Percentiles rank a stretch among this genome's conserved stretches.
Conservation (phyloP, 176 grass and related monocot species). For the Chrysopogon serrulatus region DNA sequence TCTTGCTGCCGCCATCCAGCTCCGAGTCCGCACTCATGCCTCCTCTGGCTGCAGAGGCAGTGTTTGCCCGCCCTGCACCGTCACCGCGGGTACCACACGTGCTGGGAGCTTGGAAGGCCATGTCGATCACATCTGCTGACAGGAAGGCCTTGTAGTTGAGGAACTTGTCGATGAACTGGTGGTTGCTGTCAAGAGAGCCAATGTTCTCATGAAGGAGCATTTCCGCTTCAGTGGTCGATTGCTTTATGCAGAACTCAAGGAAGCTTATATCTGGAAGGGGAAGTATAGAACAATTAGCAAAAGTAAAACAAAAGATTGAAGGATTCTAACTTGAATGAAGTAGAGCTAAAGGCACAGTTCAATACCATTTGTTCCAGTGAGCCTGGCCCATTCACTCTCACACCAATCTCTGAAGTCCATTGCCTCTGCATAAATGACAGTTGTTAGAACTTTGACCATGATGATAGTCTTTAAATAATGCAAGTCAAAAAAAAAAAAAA, state of each 20-base stretch:
- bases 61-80: not conserved
- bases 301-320: not conserved
- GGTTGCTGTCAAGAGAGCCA: slow-evolving; percentile 66
- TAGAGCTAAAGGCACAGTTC: slow-evolving; percentile 16
- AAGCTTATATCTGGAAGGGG: slow-evolving; percentile 70
- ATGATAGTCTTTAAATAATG: slow-evolving; percentile 2
- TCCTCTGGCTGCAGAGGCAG: slow-evolving; percentile 21
- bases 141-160: slow-evolving; percentile 90
- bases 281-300: slow-evolving; percentile 6
- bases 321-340: slow-evolving; percentile 2
- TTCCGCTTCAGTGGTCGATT: slow-evolving; percentile 63
- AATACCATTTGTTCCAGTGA: slow-evolving; percentile 86
- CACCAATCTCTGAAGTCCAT: slow-evolving; percentile 92
- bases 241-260: slow-evolving; percentile 93
- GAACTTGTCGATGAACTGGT: slow-evolving; percentile 89
- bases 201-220: slow-evolving; percentile 76
- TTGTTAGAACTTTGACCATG: slow-evolving; percentile 19
- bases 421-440: slow-evolving; percentile 59
- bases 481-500: too few species aligned
- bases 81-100: not conserved
- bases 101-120: slow-evolving; percentile 60
- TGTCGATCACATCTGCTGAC: slow-evolving; percentile 71
- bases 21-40: slow-evolving; percentile 36
- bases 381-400: slow-evolving; percentile 71
- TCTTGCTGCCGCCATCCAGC: slow-evolving; percentile 53